Evolutionary conservation across 2,329 filamentous ascomycete genomes (phyloP), one percentile per base, ranked within the genome.

Genomic region (Apiospora kogelbergensis): DNA sequence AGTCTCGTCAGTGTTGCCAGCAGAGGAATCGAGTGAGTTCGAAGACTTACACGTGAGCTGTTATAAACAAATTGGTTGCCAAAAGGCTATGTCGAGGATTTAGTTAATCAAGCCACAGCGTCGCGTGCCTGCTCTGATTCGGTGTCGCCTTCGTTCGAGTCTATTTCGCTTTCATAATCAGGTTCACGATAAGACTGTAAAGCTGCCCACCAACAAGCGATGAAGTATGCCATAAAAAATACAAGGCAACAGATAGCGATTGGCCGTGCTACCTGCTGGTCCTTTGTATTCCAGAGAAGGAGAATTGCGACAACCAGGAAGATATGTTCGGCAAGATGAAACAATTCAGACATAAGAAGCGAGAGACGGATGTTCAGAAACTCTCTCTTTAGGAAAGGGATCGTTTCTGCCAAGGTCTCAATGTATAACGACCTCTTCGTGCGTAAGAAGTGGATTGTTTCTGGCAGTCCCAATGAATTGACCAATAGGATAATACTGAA

Each of bases 41-140:
- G 2, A 42, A 17, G 67, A 89, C 93, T 89, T 92, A 97, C 93
- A 95, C 95, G 85, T 98, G 95, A 71, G 94, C 92, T 22, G 95
- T 98, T 67, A 95, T 95, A 81, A 97, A 97, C 30, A 97, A 91
- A 75, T 98, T 98, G n/a, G 95, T 98, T 68, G 98, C 90, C 66
- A 98, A 91, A 10, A 93, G 89, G 40, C 94, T 88, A 71, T 87
- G 82, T 30, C 33, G 33, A 37, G 33, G 33, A 37, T 37, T 37
- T 37, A 37, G 33, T 37, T 37, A 37, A 10, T 37, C 33, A 37
- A 37, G 33, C 33, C 33, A 37, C 33, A 37, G 33, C 33, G 33
- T 44, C 42, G 42, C 13, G 42, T 44, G 13, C 42, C 42, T 44
- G 13, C 13, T 44, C 42, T 44, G 42, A 44, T 44, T 44, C 42